These are phyloP conservation scores for Mastigamoeba balamuthi DNA, from an alignment of 78 protist genomes.

Conservation along the genomic window DNA sequence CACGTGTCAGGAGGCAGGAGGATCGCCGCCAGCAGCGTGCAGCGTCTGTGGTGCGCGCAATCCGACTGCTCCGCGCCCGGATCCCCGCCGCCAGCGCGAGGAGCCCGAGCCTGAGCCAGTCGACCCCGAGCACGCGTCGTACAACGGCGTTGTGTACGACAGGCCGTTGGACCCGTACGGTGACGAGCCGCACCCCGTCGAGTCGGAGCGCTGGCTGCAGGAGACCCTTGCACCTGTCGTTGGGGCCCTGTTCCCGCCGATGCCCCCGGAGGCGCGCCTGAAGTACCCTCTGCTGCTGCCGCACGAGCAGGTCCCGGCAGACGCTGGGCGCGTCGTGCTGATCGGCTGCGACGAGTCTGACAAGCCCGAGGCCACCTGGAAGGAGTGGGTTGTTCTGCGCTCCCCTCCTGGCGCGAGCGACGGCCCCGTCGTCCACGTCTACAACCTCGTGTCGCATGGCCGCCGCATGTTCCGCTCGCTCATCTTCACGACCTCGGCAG, in stretches of 20 bases:
- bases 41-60: too few relatives aligned
- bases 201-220: not conserved
- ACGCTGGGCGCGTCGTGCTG: not conserved
- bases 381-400: not conserved
- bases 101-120: too few relatives aligned
- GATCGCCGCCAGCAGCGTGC: too few relatives aligned
- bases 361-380: not conserved
- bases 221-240: not conserved
- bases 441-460: constrained; percentile 17
- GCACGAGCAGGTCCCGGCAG: not conserved
- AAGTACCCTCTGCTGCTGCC: not conserved
- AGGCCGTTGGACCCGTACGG: constrained; percentile 2
- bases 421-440: not conserved
- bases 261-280: not conserved
- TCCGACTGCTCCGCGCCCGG: too few relatives aligned
- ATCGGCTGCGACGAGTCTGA: not conserved
- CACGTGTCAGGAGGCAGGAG: too few relatives aligned
- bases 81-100: too few relatives aligned
- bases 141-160: not conserved
- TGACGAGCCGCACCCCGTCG: not conserved
- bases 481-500: not conserved
- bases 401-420: too few relatives aligned
- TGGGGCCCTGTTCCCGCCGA: not conserved
- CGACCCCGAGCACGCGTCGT: not conserved
- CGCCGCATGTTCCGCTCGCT: constrained; percentile 3